A percentile compares a stretch with the other conserved stretches of the same genome.
Conservation (phyloP, 2,329 filamentous ascomycete species). For the Colletotrichum filicis region DNA sequence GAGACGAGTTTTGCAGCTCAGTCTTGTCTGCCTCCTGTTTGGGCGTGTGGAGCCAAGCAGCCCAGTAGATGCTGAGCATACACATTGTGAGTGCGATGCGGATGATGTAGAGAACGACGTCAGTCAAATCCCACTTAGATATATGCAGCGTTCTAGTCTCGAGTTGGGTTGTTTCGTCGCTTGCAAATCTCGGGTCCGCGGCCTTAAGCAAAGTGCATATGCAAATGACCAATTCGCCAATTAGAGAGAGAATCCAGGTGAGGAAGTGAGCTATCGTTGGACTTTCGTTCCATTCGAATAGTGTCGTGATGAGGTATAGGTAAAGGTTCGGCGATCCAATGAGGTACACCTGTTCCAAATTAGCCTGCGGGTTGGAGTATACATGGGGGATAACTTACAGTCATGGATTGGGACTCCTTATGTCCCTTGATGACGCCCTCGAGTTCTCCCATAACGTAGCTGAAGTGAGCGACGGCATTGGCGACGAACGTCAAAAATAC, state of each 20-base stretch:
- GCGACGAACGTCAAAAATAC: slow-evolving; percentile 80
- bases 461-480: slow-evolving; percentile 69
- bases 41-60: slow-evolving; percentile 54
- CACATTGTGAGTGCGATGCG: slow-evolving; percentile 75
- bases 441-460: slow-evolving; percentile 29
- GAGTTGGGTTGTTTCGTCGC: slow-evolving; percentile 34
- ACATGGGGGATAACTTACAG: slow-evolving; percentile 2
- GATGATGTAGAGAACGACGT: slow-evolving; percentile 73
- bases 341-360: slow-evolving; percentile 77
- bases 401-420: slow-evolving; percentile 33
- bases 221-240: slow-evolving; percentile 79
- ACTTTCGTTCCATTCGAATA: slow-evolving; percentile 84
- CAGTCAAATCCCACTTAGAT: slow-evolving; percentile 68
- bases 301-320: slow-evolving; percentile 84
- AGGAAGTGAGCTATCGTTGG: slow-evolving; percentile 83
- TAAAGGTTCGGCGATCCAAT: slow-evolving; percentile 89
- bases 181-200: slow-evolving; percentile 41
- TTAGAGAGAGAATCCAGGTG: slow-evolving; percentile 80
- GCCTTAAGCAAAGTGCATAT: slow-evolving; percentile 76
- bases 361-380: slow-evolving; percentile 27
- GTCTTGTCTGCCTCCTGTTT: slow-evolving; percentile 50
- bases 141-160: not conserved
- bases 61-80: slow-evolving; percentile 61
- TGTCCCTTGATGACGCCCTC: slow-evolving; percentile 9
- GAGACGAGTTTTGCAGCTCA: slow-evolving; percentile 47